Conservation (phyloP, 2,329 filamentous ascomycete species). For the Huntiella moniliformis region DNA sequence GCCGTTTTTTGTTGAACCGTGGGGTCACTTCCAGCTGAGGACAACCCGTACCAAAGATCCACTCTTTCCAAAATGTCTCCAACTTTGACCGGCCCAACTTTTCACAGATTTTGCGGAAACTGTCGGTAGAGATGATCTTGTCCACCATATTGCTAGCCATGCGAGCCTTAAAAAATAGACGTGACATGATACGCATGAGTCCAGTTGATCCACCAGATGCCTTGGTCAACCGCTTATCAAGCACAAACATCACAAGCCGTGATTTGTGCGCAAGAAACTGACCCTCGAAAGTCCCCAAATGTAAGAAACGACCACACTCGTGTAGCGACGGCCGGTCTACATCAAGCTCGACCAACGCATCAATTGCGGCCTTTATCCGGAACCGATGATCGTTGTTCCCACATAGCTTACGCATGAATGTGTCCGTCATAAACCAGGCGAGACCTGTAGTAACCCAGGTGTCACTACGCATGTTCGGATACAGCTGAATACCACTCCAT, state of each 20-base stretch:
- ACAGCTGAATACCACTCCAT: slow-evolving; percentile 86
- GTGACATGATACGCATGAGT: slow-evolving; percentile 67
- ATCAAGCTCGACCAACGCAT: slow-evolving; percentile 66
- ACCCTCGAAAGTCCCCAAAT: slow-evolving; percentile 66
- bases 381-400: slow-evolving; percentile 92
- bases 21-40: slow-evolving; percentile 74
- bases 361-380: slow-evolving; percentile 67
- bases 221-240: slow-evolving; percentile 81
- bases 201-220: slow-evolving; percentile 62
- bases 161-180: slow-evolving; percentile 70
- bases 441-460: slow-evolving; percentile 81
- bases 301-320: slow-evolving; percentile 57
- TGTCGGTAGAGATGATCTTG: slow-evolving; percentile 52
- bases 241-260: slow-evolving; percentile 75
- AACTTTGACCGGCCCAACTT: slow-evolving; percentile 73
- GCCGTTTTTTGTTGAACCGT: slow-evolving; percentile 91
- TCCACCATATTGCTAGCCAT: slow-evolving; percentile 42
- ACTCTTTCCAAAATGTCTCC: slow-evolving; percentile 84
- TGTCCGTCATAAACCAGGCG: slow-evolving; percentile 85
- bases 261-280: slow-evolving; percentile 87
- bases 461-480: slow-evolving; percentile 63
- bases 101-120: slow-evolving; percentile 71
- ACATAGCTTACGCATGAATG: slow-evolving; percentile 76
- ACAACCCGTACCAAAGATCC: slow-evolving; percentile 76
- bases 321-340: slow-evolving; percentile 65